Evolutionary conservation across 495 filamentous ascomycete genomes (phyloP), one percentile per base, ranked within the genome.

Genomic region (Penicillium odoratum): DNA sequence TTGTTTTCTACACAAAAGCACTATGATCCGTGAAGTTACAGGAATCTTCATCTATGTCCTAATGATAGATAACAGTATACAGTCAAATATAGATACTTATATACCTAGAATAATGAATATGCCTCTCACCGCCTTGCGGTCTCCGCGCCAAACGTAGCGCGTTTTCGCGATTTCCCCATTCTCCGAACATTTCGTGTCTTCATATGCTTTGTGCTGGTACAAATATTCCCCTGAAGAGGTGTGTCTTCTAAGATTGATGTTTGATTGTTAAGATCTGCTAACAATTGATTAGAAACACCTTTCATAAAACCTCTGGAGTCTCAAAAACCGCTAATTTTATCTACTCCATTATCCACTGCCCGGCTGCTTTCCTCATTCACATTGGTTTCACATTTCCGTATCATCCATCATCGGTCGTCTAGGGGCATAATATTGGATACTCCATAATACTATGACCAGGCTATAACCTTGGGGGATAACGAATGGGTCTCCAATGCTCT

Each of bases 91-190:
- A 21, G 2, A 36, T 11, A 11, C 8, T 1, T 36, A 36, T 36
- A 36, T 3, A 11, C 9, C 9, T 36, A 13, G 1, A 1, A 36
- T 36, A 36, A 36, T 11, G 10, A 7, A 10, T 34, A 34, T 44
- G n/a, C 4, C 1, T 34, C 29, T 36, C 29, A 51, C 29, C 29
- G 30, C 48, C 48, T 36, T 36, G 10, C 21, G 21, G 21, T 30
- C 25, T 34, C 48, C 45, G 45, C 45, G 45, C 29, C 8, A 11
- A 36, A 11, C 13, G 33, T 47, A 25, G 13, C 56, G 56, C 56
- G 56, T 53, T 53, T 58, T 58, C 56, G 56, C 56, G 56, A 58
- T 48, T 31, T 5, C 45, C 42, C 21, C 31, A 43, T 47, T 42
- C 49, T 48, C 21, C 21, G 52, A 46, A 34, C 11, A 47, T 3